Conservation (phyloP, 331 rosid species). For the Dryas integrifolia region DNA sequence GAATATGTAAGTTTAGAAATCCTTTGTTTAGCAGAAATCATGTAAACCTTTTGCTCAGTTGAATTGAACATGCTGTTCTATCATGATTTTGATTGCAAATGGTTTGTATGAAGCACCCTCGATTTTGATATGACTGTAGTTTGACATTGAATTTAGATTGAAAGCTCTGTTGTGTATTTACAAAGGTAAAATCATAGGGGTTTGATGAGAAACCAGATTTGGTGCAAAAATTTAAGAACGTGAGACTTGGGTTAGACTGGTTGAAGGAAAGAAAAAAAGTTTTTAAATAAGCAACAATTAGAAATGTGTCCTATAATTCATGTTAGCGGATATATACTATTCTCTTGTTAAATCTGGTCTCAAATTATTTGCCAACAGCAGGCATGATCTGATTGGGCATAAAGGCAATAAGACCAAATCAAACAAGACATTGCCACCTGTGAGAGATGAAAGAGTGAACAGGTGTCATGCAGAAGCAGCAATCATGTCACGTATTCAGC, state of each 20-base stretch:
- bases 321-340: no score
- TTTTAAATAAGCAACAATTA: no score
- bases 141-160: neutral
- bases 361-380: no score
- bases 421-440: neutral
- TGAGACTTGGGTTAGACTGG: no score
- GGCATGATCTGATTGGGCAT: neutral
- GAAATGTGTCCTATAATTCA: no score
- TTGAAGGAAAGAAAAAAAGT: no score
- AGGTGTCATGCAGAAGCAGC: neutral
- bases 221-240: no score
- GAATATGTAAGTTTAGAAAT: neutral
- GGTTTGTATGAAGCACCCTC: neutral
- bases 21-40: neutral
- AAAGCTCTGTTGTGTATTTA: neutral
- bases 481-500: neutral
- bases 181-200: neutral
- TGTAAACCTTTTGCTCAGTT: neutral
- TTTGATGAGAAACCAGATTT: neutral
- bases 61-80: neutral
- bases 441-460: neutral
- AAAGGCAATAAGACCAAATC: neutral
- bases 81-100: slow-evolving; percentile 9
- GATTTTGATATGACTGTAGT: neutral
- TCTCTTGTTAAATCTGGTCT: no score